A percentile compares a stretch with the other conserved stretches of the same genome.
phyloP scores from a whole-genome alignment of 805 yeast genomes.

The Kodamaea laetipori region DNA sequence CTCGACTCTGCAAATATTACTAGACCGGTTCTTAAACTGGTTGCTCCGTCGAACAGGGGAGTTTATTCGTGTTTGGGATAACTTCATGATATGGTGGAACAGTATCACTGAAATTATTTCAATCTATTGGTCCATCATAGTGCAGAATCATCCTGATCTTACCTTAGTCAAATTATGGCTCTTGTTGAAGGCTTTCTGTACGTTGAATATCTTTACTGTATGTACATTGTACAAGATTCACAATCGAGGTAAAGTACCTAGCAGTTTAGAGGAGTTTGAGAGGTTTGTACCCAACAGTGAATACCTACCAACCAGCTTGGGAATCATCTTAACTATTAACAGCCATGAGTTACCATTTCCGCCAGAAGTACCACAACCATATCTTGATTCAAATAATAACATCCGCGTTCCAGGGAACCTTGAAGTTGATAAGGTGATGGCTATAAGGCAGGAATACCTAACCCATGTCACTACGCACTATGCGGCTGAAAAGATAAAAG shows the following conservation, averaged over 20 bases:
- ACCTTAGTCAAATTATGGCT: neutral
- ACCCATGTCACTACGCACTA: constrained; percentile 40
- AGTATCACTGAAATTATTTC: neutral
- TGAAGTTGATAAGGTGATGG: constrained; percentile 32
- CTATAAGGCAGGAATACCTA: constrained; percentile 40
- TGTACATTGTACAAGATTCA: neutral
- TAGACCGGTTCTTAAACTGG: neutral
- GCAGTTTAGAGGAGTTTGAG: neutral
- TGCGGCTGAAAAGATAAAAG: constrained; percentile 44
- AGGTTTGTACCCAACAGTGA: constrained; percentile 1
- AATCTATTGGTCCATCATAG: neutral
- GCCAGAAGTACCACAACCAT: constrained; percentile 48
- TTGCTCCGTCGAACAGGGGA: neutral
- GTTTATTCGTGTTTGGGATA: neutral
- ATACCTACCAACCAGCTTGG: constrained; percentile 1
- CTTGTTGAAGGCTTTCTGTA: neutral
- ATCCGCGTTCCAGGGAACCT: constrained; percentile 40
- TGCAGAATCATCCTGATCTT: neutral
- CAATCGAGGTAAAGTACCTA: neutral
- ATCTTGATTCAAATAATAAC: constrained; percentile 41
- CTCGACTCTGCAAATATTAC: neutral
- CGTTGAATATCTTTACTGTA: neutral
- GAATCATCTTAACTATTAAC: constrained; percentile 33
- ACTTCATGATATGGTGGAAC: neutral
- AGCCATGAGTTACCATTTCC: constrained; percentile 30